Base-by-base conservation (phyloP, 768 basidiomycete genomes). In the Boletus tylopilopsis region DNA sequence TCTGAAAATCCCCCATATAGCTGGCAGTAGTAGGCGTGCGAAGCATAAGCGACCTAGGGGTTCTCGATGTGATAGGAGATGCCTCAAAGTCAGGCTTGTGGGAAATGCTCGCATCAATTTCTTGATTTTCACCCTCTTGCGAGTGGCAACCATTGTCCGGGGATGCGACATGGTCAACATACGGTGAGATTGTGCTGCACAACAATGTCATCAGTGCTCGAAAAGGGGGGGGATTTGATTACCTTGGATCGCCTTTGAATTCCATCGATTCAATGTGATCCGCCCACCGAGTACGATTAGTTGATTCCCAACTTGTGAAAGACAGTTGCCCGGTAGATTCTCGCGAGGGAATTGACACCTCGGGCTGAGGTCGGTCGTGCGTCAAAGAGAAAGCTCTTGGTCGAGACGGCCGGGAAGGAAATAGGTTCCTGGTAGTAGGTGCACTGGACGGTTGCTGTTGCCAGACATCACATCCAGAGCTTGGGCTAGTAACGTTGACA, bases 51-150 rank as follows among this genome's bases (percentile, higher is more conserved):
- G 76, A 73, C 25, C 71, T 75, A 32, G 76, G 71, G 8, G 75
- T 79, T 58, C 71, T 76, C 9, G 78, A 78, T 3, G 76, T 82
- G 41, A 76, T 66, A 27, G 77, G 78, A 16, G 76, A 78, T 56
- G 68, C 61, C 18, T 68, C 78, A 25, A 78, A 67, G 25, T 71
- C 73, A 7, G 76, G 78, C 23, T 74, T 80, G 12, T 62, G 63
- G 13, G 73, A 70, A 43, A 76, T 62, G 45, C 66, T 40, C 33
- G 44, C 22, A 46, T 55, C 74, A 12, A 76, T 47, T 43, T 75
- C 77, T 44, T 74, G 73, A 35, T 48, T 61, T 18, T 66, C 64
- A 27, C 59, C 62, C 37, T 60, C 52, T 40, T 29, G 53, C 11
- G 49, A 47, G 23, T 50, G 45, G 30, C 25, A 51, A 11, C 47